Evolutionary conservation across 352 stramenopile genomes (phyloP).

Genomic region (Blastocystis sp.): DNA sequence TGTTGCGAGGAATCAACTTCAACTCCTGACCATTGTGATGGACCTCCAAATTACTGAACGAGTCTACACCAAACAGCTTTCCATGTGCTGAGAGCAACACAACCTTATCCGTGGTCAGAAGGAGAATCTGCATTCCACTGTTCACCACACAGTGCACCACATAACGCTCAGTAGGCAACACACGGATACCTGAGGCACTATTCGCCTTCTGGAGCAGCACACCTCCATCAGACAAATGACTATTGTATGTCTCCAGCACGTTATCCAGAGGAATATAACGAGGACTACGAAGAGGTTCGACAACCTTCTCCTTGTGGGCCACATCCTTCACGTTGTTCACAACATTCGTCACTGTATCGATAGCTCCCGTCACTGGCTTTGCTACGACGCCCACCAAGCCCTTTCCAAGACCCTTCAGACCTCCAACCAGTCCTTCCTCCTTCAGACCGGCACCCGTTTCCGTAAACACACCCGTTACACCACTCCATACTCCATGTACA

Average conservation of each 20-base stretch:
- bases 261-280: conserved; percentile 59
- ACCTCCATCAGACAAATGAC: conserved; percentile 1
- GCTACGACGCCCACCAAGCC: conserved; percentile 31
- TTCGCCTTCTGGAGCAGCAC: conserved; percentile 45
- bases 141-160: conserved; percentile 47
- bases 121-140: not conserved
- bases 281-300: conserved; percentile 28
- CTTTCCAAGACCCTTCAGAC: conserved; percentile 40
- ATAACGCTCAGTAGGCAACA: conserved; percentile 54
- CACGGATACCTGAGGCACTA: conserved; percentile 9
- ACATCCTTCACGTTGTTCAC: conserved; percentile 57
- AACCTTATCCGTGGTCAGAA: conserved; percentile 31
- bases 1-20: conserved; percentile 26
- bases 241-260: conserved; percentile 54
- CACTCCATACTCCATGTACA: conserved; percentile 35
- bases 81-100: conserved; percentile 18
- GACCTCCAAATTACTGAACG: conserved; percentile 25
- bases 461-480: conserved; percentile 55
- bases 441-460: conserved; percentile 48
- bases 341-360: conserved; percentile 54
- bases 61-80: conserved; percentile 31
- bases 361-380: conserved; percentile 54
- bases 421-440: conserved; percentile 52
- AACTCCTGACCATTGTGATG: conserved; percentile 34
- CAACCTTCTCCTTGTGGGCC: conserved; percentile 52